Base-by-base conservation (phyloP, 352 stramenopile genomes). In the Phytophthora ramorum region DNA sequence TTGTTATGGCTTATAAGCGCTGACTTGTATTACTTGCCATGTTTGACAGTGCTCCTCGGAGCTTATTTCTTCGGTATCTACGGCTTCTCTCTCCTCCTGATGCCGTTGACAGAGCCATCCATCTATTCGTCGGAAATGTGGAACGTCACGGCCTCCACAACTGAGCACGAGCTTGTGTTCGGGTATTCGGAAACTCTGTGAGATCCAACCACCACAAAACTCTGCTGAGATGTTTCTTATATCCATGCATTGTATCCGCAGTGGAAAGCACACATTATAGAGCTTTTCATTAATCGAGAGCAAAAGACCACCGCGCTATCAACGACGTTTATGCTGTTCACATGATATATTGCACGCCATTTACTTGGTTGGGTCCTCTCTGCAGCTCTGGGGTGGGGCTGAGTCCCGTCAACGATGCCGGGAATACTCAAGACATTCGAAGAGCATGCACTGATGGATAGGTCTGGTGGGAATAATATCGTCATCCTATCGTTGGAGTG, bases 31-130 rank as follows among this genome's bases (percentile, higher is more conserved):
- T 34, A 8, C 55, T 24, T 43, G 9, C 51, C 14, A 14, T 17
- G 62, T 10, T 55, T 1, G 19, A 38, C 63, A 94, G 87, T 89
- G 26, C 87, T 97, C 43, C 72, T 97, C 20, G 83, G 70, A 10
- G 73, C 72, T 28, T 96, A 97, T 75, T 81, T 95, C n/a, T 69
- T 91, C 17, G 89, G 89, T 48, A 95, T 96, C 49, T 92, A 92
- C 63, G 54, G 69, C 14, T 97, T 97, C 62, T 89, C 81, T 14
- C 63, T 79, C 17, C 48, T 91, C 16, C 63, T 97, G 24, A 86
- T 93, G 71, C 85, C 89, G 34, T 58, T 91, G 57, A 95, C 87
- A 46, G 80, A 92, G 48, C 85, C 87, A 46, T 78, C 82, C 58
- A 87, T 95, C 52, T 96, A 95, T 70, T 85, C 78, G 17, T 91